Base-by-base conservation (phyloP, 2,329 filamentous ascomycete species). In the Myriangium duriaei region DNA sequence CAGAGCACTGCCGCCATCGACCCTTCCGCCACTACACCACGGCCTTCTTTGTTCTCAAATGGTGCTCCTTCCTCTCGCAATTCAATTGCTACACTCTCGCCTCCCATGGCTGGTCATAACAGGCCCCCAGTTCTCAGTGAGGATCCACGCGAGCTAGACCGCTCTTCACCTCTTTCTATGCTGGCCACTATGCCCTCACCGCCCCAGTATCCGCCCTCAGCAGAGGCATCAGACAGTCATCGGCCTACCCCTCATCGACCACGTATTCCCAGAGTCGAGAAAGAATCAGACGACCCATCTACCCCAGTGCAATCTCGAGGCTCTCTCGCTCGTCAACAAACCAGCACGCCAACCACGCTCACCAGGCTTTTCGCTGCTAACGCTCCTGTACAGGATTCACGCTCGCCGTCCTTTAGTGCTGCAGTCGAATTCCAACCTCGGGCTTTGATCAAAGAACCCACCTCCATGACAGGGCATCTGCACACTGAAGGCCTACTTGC, bases 401-500 rank as follows among this genome's bases (percentile, higher is more conserved):
- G 63, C n/a, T 50, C 54, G 1, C 52, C 59, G 2, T 67, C 64
- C 1, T 65, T 65, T 47, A 58, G 51, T 35, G 42, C 49, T 21
- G 42, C 30, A 4, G 24, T 39, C 30, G 36, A 39, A 15, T 39
- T 16, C 21, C 18, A 28, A 9, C 36, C 36, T 16, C 36, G 36
- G 3, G 13, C 11, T 24, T 14, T 33, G 2, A 30, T 30, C 9
- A 19, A 28, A 28, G 48, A 53, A 13, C 44, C 47, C 3, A 48
- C 52, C 12, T 50, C 52, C 11, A 54, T 73, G 5, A 62, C 65
- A 1, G 61, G 66, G 32, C 69, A 73, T 51, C 59, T 73, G 18
- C 69, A 69, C 45, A 65, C 57, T 11, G 60, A 66, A 42, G 69
- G 69, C 14, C 56, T 73, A 19, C 52, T 71, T 11, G 57, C 63